Conservation (phyloP, 805 yeast genomes). For the Candida germanica region DNA sequence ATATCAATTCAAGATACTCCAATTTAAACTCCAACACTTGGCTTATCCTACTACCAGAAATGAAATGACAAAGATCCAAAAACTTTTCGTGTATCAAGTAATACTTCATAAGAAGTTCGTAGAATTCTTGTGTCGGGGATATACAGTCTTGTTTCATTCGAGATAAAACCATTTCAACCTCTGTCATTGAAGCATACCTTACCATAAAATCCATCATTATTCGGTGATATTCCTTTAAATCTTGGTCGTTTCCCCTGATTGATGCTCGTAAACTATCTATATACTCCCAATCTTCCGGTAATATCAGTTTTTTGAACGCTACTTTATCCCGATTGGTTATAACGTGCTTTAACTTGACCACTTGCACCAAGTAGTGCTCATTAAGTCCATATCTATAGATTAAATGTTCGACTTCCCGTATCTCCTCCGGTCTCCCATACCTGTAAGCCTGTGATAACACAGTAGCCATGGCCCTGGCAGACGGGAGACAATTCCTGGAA, state of each 20-base stretch:
- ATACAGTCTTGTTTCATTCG: slow-evolving; percentile 25
- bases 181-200: slow-evolving; percentile 22
- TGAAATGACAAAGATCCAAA: slow-evolving; percentile 24
- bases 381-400: slow-evolving; percentile 18
- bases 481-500: slow-evolving; percentile 19
- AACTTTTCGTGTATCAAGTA: slow-evolving; percentile 27
- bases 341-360: slow-evolving; percentile 20
- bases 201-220: slow-evolving; percentile 26
- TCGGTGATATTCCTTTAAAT: slow-evolving; percentile 23
- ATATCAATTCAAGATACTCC: slow-evolving; percentile 10
- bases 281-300: slow-evolving; percentile 18
- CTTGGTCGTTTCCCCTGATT: slow-evolving; percentile 2
- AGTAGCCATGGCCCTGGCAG: slow-evolving; percentile 23
- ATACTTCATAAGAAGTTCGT: slow-evolving; percentile 22
- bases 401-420: slow-evolving; percentile 17
- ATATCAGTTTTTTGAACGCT: slow-evolving; percentile 22
- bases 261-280: neutral
- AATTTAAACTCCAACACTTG: slow-evolving; percentile 1
- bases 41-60: slow-evolving; percentile 1
- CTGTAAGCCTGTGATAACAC: slow-evolving; percentile 27
- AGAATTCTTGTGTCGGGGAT: slow-evolving; percentile 17
- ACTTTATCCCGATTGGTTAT: slow-evolving; percentile 25
- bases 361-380: slow-evolving; percentile 22
- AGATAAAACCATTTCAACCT: slow-evolving; percentile 24
- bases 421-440: slow-evolving; percentile 28